Base-by-base conservation (phyloP, 305 asterid genomes). In the Ruellia speciosa region DNA sequence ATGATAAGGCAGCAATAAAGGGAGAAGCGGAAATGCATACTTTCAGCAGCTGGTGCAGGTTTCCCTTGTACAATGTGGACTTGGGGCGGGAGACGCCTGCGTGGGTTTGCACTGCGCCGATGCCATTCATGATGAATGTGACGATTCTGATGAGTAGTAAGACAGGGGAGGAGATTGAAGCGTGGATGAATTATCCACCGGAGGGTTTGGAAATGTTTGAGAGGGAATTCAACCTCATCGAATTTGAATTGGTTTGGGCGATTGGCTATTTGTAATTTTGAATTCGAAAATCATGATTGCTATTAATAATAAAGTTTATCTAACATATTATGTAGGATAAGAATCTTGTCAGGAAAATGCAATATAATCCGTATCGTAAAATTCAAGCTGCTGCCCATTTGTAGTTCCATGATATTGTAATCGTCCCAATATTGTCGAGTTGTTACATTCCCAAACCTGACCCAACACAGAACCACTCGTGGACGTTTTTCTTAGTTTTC, bases 21-120 rank as follows among this genome's bases (percentile, higher is more conserved):
- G 63, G 35, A 34, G 59, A 7, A 35, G 28, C 14, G 10, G 66
- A 66, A 2, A 14, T 19, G 7, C 54, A 67, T 6, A 51, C 49
- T 12, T 79, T 70, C 37, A 70, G 68, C 37, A 64, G 74, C 18
- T 79, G 80, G 85, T 66, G 75, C 43, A 68, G 66, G 39, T 76
- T 79, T 46, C 70, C 72, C 3, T 54, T 59, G 1, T 69, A 70
- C 19, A 73, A 58, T 15, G 67, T 65, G 55, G 78, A 79, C 54
- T 76, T 70, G 54, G 85, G 80, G 24, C 69, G 85, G 82, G 82
- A 82, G 0, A 66, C 45, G 58, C 80, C 85, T 6, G 34, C 28
- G 20, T 62, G 80, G 78, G 68, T 69, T 18, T 50, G 78, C 45
- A 73, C 64, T 7, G 62, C 74, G 0, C 49, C 63, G 7, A 40